Percentiles rank a stretch among this genome's conserved stretches.
Conservation (phyloP, 1,284 basidiomycete genomes). For the Rhodotorula sp. region DNA sequence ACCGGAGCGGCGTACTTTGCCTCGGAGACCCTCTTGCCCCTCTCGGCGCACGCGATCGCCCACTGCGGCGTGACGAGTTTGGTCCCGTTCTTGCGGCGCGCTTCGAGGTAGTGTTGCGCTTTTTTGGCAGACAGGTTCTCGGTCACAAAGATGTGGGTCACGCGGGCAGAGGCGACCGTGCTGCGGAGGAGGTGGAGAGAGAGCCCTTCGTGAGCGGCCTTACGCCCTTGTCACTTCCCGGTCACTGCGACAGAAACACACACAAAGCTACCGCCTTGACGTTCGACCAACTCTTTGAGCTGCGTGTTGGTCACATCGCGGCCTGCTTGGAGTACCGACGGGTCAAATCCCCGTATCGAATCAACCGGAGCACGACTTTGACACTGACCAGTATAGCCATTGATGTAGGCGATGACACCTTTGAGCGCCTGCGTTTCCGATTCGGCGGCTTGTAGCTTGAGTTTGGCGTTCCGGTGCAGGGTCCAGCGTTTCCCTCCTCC, state of each 20-base stretch:
- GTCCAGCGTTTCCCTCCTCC: slow-evolving; percentile 19
- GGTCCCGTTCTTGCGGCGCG: slow-evolving; percentile 14
- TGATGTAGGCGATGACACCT: slow-evolving; percentile 28
- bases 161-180: slow-evolving; percentile 4
- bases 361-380: no score
- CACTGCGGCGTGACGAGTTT: slow-evolving; percentile 33
- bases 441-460: slow-evolving; percentile 23
- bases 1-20: slow-evolving; percentile 18
- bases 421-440: slow-evolving; percentile 16
- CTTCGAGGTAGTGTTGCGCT: slow-evolving; percentile 23
- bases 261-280: slow-evolving; percentile 22
- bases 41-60: slow-evolving; percentile 28
- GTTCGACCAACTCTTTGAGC: slow-evolving; percentile 29
- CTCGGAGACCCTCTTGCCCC: slow-evolving; percentile 26
- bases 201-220: background rate
- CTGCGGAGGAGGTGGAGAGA: background rate
- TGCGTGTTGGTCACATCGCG: slow-evolving; percentile 23
- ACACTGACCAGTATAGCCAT: slow-evolving; percentile 27
- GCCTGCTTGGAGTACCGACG: slow-evolving; percentile 1
- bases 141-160: slow-evolving; percentile 31
- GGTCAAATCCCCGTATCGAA: background rate
- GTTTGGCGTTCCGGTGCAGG: slow-evolving; percentile 31
- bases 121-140: slow-evolving; percentile 31
- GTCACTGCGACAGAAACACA: slow-evolving; percentile 2
- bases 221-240: no score